phyloP scores from a whole-genome alignment of 2,329 filamentous ascomycete genomes.

The Sclerotinia sclerotiorum region DNA sequence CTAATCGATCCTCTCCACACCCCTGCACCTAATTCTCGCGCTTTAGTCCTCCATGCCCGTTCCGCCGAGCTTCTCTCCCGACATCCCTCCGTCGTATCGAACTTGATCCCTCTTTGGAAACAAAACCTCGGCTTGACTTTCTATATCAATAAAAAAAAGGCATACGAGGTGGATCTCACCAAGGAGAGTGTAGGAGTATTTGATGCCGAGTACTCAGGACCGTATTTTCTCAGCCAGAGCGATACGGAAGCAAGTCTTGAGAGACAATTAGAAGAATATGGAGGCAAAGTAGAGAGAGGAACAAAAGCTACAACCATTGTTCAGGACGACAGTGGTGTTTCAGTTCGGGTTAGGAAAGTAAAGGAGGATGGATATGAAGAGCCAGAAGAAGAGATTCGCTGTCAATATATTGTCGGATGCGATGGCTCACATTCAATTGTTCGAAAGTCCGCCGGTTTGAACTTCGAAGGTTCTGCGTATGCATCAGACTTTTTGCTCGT shows the following conservation, averaged over 20 bases:
- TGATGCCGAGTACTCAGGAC: constrained; percentile 40
- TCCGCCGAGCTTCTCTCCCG: constrained; percentile 52
- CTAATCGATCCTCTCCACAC: constrained; percentile 43
- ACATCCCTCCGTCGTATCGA: constrained; percentile 43
- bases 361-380: constrained; percentile 30
- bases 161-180: constrained; percentile 40
- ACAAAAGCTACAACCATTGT: constrained; percentile 38
- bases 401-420: constrained; percentile 51
- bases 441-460: constrained; percentile 44
- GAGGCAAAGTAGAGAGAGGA: constrained; percentile 38
- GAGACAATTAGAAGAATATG: constrained; percentile 35
- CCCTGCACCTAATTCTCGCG: constrained; percentile 45
- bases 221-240: constrained; percentile 42
- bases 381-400: constrained; percentile 37
- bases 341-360: constrained; percentile 33
- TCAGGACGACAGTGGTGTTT: constrained; percentile 39
- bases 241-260: constrained; percentile 42
- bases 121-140: constrained; percentile 44
- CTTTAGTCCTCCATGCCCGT: constrained; percentile 50
- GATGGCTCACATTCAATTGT: constrained; percentile 54
- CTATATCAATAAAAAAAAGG: constrained; percentile 42
- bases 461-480: constrained; percentile 47
- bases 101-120: constrained; percentile 43
- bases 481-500: constrained; percentile 47
- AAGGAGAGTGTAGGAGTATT: constrained; percentile 27